These are phyloP conservation scores for Camellia lanceoleosa DNA, from an alignment of 148 eudicot genomes.

Conservation along the genomic window DNA sequence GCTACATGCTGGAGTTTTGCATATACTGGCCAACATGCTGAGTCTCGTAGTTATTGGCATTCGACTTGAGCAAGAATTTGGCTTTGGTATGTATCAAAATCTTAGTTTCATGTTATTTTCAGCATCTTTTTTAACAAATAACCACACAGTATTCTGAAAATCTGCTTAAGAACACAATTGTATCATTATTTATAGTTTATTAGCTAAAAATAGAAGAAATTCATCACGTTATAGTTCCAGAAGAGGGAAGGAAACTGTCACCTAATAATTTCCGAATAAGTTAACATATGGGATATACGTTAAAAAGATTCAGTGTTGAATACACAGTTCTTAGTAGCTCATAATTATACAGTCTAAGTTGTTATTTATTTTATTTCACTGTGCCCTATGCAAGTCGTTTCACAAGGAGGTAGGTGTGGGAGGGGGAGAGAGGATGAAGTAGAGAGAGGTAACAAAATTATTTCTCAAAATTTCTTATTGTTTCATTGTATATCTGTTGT, in stretches of 20 bases:
- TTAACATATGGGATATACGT: background rate
- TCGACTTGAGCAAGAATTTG: slow-evolving; percentile 82
- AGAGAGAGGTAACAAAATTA: background rate
- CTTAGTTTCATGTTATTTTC: background rate
- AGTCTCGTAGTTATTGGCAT: slow-evolving; percentile 75
- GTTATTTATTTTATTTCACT: background rate
- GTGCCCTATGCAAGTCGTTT: no score
- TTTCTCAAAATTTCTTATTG: background rate
- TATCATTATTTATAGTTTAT: background rate
- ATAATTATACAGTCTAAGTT: background rate
- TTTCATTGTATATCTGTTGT: background rate
- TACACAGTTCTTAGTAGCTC: background rate
- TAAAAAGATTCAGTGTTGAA: background rate
- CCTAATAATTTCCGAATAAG: background rate
- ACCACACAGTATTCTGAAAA: background rate
- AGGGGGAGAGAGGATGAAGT: background rate
- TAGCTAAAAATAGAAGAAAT: background rate
- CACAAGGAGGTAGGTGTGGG: background rate
- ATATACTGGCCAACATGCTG: slow-evolving; percentile 79
- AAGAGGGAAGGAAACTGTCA: background rate
- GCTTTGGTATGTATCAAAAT: slow-evolving; percentile 55
- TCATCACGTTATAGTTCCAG: background rate
- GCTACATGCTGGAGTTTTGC: slow-evolving; percentile 93
- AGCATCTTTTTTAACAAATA: background rate
- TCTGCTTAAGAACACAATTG: background rate